Percentiles rank a stretch among this genome's conserved stretches.
Evolutionary conservation across 1,284 basidiomycete species (phyloP).

Genomic region (Puccinia triticina): DNA sequence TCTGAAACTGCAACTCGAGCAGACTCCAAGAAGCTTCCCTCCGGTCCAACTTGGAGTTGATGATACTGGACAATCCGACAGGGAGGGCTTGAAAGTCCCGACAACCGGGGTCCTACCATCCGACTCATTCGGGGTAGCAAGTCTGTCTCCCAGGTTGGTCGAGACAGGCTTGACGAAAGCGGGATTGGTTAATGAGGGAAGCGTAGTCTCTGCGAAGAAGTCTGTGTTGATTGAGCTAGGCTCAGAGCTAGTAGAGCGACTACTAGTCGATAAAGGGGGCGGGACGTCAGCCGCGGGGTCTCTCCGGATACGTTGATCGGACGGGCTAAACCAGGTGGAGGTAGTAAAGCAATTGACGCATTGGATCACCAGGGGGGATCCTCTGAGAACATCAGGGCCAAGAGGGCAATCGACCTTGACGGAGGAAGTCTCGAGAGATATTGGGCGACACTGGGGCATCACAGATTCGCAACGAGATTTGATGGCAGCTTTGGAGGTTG

Average conservation of each 20-base stretch:
- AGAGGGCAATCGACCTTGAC: not conserved
- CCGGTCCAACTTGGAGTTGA: not conserved
- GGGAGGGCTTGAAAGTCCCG: not conserved
- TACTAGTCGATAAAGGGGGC: conserved; percentile 10
- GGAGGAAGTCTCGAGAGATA: not conserved
- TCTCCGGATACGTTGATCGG: not conserved
- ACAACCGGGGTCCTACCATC: conserved; percentile 15
- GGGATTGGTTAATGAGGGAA: not conserved
- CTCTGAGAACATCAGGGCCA: not conserved
- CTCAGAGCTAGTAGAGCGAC: conserved; percentile 15
- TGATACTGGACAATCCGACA: not conserved
- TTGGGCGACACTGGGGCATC: not conserved
- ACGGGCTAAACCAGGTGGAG: conserved; percentile 16
- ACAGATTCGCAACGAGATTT: not conserved
- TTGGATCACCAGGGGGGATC: not conserved
- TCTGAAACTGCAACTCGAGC: not conserved
- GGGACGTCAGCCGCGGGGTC: not conserved
- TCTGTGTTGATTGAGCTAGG: conserved; percentile 13
- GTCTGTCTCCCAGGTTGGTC: not conserved
- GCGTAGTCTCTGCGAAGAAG: not conserved
- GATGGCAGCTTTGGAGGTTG: not conserved
- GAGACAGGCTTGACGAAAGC: not conserved
- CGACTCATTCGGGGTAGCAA: not conserved
- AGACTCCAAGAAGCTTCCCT: conserved; percentile 3
- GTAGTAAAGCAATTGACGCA: not conserved